Evolutionary conservation across 192 early-diverging fungal species (phyloP), one percentile per base, ranked within the genome.

Genomic region (Thoreauomyces humboldtii): DNA sequence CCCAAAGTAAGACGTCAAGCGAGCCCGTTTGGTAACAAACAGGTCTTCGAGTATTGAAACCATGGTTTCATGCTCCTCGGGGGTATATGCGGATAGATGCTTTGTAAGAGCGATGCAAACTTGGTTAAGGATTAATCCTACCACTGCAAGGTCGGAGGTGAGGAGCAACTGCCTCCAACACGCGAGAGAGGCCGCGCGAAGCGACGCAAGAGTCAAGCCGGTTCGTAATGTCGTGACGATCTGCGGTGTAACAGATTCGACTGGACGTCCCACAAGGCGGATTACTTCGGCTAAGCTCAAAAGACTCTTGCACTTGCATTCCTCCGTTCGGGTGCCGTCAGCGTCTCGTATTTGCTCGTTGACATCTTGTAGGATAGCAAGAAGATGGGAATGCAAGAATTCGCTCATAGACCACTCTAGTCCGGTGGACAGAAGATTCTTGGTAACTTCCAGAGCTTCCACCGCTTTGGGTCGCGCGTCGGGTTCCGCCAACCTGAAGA

Each of bases 181-280:
- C 19, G 53, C 27, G 14, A 81, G 67, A 28, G 76, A 44, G 3
- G 57, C 45, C 33, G 21, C 47, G 27, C 76, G 36, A 5, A 74
- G 24, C 9, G 6, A 17, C n/a, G 27, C 25, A 24, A 71, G 53
- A 27, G 74, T 67, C 34, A 81, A 19, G 4, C 58, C 73, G 2
- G 70, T 76, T 68, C 78, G 76, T 27, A 81, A 62, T 1, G 73
- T 70, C 1, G 73, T 65, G 5, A 78, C 48, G 33, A 79, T 66
- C 76, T 79, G 77, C 12, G 69, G 69, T 35, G 48, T 25, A 3
- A 79, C 54, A 9, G 69, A 47, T 4, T 24, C 31, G 34, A 81
- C 51, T 7, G 22, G 31, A 4, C 38, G 31, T 48, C 76, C 76
- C 12, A 73, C 65, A 12, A 76, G 33, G 7, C n/a, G 28, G 46